Evolutionary conservation across 2,329 filamentous ascomycete genomes (phyloP).

Genomic region (Cercospora sp.): DNA sequence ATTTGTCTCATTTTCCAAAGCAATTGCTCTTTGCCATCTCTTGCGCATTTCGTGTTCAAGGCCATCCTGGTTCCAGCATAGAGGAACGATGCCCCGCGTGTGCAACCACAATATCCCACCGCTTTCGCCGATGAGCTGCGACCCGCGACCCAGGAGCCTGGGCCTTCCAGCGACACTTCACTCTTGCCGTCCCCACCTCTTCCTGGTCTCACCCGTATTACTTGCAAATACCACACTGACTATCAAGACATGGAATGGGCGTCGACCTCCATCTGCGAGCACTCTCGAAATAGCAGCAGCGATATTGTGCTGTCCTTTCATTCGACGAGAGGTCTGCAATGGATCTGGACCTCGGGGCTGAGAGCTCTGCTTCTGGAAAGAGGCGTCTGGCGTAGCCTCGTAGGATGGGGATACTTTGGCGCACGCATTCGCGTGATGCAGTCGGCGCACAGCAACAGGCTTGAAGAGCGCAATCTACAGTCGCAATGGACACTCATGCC

Average conservation of each 20-base stretch:
- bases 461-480: not conserved
- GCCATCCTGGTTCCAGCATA: not conserved
- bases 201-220: not conserved
- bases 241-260: not conserved
- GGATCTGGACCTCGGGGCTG: not conserved
- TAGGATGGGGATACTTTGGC: not conserved
- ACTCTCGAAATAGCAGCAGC: not conserved
- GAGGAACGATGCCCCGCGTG: not conserved
- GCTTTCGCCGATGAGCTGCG: not conserved
- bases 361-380: slow-evolving; percentile 1
- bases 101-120: not conserved
- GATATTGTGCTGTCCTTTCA: not conserved
- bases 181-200: not conserved
- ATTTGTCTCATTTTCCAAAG: not conserved
- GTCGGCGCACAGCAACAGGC: not conserved
- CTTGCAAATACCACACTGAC: not conserved
- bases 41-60: not conserved
- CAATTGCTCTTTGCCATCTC: not conserved
- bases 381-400: not conserved
- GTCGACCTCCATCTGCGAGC: not conserved
- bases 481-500: not conserved
- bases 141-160: not conserved
- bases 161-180: not conserved
- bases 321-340: not conserved
- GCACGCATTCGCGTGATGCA: not conserved